Conservation (phyloP, 805 yeast species). For the Maudiozyma turicensis region DNA sequence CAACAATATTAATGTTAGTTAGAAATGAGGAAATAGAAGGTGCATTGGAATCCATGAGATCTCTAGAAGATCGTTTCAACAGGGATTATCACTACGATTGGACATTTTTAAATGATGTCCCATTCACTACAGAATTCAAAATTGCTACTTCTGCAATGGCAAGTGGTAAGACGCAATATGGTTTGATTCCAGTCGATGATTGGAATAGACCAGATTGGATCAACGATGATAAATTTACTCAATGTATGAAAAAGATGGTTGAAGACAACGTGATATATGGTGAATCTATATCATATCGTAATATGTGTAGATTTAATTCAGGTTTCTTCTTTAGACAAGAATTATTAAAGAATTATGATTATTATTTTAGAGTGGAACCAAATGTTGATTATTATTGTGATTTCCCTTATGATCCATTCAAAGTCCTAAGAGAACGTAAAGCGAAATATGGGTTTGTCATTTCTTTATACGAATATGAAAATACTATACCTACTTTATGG, state of each 20-base stretch:
- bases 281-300: constrained; percentile 59
- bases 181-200: constrained; percentile 52
- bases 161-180: constrained; percentile 54
- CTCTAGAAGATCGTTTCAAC: constrained; percentile 69
- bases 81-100: constrained; percentile 58
- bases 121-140: constrained; percentile 54
- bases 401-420: constrained; percentile 75
- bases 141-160: constrained; percentile 53
- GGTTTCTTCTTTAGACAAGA: constrained; percentile 83
- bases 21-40: constrained; percentile 71
- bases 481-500: constrained; percentile 85
- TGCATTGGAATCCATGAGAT: constrained; percentile 67
- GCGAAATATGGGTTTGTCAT: constrained; percentile 87
- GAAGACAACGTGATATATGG: constrained; percentile 53
- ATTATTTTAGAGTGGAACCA: constrained; percentile 94
- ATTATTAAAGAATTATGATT: constrained; percentile 62
- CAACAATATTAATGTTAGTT: constrained; percentile 81
- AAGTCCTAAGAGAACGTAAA: constrained; percentile 61
- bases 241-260: constrained; percentile 35
- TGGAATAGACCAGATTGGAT: constrained; percentile 78
- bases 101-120: constrained; percentile 71
- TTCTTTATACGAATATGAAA: constrained; percentile 68
- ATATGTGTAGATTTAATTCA: constrained; percentile 93
- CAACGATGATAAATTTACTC: constrained; percentile 46
- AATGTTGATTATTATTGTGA: constrained; percentile 84